Percentiles rank a stretch among this genome's conserved stretches.
Conservation (phyloP, 495 filamentous ascomycete genomes). For the Xylaria castorea region DNA sequence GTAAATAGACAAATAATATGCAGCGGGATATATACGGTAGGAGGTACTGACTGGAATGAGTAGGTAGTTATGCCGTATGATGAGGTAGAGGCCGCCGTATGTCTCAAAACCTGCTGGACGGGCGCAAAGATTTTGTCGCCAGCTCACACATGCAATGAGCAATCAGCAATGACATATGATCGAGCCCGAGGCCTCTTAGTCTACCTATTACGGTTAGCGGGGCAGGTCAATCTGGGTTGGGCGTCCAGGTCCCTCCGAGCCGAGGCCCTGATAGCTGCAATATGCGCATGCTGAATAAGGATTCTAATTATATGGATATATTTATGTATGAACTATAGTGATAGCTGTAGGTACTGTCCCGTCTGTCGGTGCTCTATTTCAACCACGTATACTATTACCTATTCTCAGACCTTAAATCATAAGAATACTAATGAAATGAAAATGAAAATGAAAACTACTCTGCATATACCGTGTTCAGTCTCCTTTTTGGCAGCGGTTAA, state of each 20-base stretch:
- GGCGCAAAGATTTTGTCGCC: conserved; percentile 21
- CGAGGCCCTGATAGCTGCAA: background rate
- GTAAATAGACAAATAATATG: background rate
- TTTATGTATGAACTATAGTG: background rate
- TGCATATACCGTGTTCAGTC: too few species aligned
- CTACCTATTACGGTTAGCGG: conserved; percentile 1
- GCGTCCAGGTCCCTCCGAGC: background rate
- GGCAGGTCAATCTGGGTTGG: background rate
- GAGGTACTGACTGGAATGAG: background rate
- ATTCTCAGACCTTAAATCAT: too few species aligned
- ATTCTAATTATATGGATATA: background rate
- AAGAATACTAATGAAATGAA: too few species aligned
- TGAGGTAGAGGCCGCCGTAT: background rate
- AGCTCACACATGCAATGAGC: background rate
- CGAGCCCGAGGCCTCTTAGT: conserved; percentile 1
- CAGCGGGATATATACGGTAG: too few species aligned
- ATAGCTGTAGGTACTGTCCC: too few species aligned
- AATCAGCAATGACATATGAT: conserved; percentile 9
- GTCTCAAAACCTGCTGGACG: background rate
- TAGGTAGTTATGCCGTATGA: background rate
- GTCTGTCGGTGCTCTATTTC: too few species aligned
- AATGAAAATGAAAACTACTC: too few species aligned
- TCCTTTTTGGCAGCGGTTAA: too few species aligned
- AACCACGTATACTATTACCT: too few species aligned
- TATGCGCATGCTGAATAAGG: background rate